Percentiles rank a stretch among this genome's conserved stretches.
Evolutionary conservation across 192 early-diverging fungal genomes (phyloP).

Genomic region (Coemansia sp.): DNA sequence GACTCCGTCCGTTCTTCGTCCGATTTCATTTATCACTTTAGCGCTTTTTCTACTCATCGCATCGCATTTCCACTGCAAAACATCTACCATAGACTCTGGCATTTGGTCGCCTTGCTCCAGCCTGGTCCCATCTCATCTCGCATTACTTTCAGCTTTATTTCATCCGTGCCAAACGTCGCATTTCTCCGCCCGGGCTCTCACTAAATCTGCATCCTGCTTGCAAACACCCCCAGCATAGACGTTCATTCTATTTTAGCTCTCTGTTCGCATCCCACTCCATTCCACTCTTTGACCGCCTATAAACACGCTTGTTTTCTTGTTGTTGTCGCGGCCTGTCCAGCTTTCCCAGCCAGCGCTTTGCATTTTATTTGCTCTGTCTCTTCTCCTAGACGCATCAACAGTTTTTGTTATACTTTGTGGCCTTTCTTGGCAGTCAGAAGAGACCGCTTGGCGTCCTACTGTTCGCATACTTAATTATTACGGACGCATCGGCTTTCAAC

Average conservation of each 20-base stretch:
- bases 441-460: constrained; percentile 1
- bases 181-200: neutral
- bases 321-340: neutral
- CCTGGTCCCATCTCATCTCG: neutral
- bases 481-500: neutral
- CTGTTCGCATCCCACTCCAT: neutral
- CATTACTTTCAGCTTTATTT: too few species aligned
- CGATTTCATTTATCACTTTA: constrained; percentile 7
- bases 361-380: neutral
- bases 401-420: neutral
- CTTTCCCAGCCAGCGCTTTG: neutral
- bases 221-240: neutral
- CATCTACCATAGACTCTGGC: neutral
- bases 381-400: neutral
- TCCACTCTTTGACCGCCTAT: neutral
- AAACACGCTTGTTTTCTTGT: neutral
- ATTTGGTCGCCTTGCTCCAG: neutral
- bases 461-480: neutral
- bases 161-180: constrained; percentile 7
- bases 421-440: neutral
- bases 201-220: neutral
- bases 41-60: constrained; percentile 15
- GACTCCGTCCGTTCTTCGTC: neutral
- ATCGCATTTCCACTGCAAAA: constrained; percentile 7
- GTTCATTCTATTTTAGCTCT: constrained; percentile 6